Evolutionary conservation across 768 basidiomycete genomes (phyloP).

Genomic region (Sporobolomyces roseus): DNA sequence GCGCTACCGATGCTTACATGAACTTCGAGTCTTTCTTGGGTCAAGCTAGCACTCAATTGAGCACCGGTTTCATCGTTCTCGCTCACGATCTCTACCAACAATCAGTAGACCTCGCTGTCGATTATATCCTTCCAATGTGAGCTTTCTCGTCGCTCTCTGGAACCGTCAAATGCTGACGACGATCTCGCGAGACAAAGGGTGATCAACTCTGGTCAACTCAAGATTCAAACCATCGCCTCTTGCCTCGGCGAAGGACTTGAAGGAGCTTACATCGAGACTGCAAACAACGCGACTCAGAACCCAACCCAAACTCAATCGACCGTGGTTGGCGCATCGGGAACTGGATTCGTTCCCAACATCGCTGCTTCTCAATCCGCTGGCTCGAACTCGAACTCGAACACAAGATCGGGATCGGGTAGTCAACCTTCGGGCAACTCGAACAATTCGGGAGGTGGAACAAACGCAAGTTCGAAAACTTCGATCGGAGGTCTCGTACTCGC

Average conservation of each 20-base stretch:
- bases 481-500: not conserved
- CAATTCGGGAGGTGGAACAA: not conserved
- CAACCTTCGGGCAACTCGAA: not conserved
- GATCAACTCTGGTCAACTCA: slow-evolving; percentile 63
- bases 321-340: slow-evolving; percentile 26
- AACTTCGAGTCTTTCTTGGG: slow-evolving; percentile 69
- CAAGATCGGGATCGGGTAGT: not conserved
- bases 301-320: slow-evolving; percentile 20
- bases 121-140: slow-evolving; percentile 80
- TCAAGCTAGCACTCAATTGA: slow-evolving; percentile 57
- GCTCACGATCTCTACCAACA: slow-evolving; percentile 59
- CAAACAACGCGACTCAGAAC: slow-evolving; percentile 7
- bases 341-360: slow-evolving; percentile 25
- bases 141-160: no score
- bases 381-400: not conserved
- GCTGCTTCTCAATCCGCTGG: not conserved
- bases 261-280: slow-evolving; percentile 56
- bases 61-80: slow-evolving; percentile 81
- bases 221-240: slow-evolving; percentile 64
- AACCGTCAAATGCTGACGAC: no score
- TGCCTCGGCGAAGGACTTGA: slow-evolving; percentile 61
- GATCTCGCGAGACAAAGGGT: no score
- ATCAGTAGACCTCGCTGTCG: slow-evolving; percentile 76
- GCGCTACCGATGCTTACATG: slow-evolving; percentile 56
- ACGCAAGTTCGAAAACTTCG: not conserved